These are phyloP conservation scores for Hirsutella minnesotensis DNA, from an alignment of 2,329 filamentous ascomycete genomes.

Conservation along the genomic window DNA sequence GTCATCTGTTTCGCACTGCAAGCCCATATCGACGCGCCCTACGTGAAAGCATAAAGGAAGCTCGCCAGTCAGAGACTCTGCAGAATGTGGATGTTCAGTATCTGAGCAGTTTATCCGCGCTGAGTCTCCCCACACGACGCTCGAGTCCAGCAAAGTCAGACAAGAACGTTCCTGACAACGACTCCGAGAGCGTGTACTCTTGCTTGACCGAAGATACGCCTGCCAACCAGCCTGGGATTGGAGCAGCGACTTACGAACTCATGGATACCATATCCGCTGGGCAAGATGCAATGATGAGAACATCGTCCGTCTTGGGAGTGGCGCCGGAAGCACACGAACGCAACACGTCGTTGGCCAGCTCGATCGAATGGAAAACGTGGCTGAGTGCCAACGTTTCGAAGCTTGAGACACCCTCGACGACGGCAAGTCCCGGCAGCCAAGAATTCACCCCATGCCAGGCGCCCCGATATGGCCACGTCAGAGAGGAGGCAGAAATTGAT, in stretches of 20 bases:
- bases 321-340: slow-evolving; percentile 17
- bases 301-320: slow-evolving; percentile 1
- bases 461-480: slow-evolving; percentile 26
- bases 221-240: neutral
- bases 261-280: neutral
- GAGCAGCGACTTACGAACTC: neutral
- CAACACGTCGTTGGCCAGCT: slow-evolving; percentile 30
- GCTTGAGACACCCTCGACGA: slow-evolving; percentile 20
- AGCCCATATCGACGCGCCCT: slow-evolving; percentile 45
- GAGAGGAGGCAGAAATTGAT: slow-evolving; percentile 38
- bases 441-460: slow-evolving; percentile 2
- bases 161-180: slow-evolving; percentile 22
- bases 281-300: slow-evolving; percentile 6
- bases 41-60: slow-evolving; percentile 30
- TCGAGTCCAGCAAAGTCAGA: slow-evolving; percentile 27
- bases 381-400: slow-evolving; percentile 39
- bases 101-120: slow-evolving; percentile 25
- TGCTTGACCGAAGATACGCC: slow-evolving; percentile 12
- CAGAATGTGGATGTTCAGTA: slow-evolving; percentile 22
- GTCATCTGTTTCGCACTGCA: slow-evolving; percentile 38
- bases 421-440: slow-evolving; percentile 4
- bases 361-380: slow-evolving; percentile 43
- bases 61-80: slow-evolving; percentile 13
- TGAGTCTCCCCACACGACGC: slow-evolving; percentile 27
- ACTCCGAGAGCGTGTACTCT: slow-evolving; percentile 40